Evolutionary conservation across 768 basidiomycete species (phyloP), one percentile per base, ranked within the genome.

Genomic region (Calocera viscosa): DNA sequence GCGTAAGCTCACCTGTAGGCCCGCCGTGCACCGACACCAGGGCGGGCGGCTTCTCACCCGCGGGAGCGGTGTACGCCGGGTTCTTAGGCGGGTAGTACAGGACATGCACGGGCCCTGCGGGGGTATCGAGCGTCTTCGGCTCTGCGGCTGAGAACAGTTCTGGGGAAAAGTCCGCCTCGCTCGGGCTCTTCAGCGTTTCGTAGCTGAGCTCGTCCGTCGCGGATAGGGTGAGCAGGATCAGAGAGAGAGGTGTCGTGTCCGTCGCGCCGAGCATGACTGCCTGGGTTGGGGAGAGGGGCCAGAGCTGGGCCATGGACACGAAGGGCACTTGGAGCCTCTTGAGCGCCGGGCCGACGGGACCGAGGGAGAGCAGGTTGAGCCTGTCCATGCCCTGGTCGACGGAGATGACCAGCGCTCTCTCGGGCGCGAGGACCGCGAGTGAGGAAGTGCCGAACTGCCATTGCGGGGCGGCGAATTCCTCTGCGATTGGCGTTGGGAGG

Each of bases 1-100:
- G 63, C n/a, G 66, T 16, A 33, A 34, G 67, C 78, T 65, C 70
- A 88, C 88, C 71, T 0, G 88, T 90, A 0, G 91, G 90, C 0
- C 90, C 90, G 0, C 90, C 90, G 68, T 91, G 90, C 2, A 82
- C 80, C 38, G 79, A 70, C 14, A 89, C 76, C 8, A 90, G 78
- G 66, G 83, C 84, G 10, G 90, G 90, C 0, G 90, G 90, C 64
- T 78, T 80, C 74, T 88, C 86, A 2, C 78, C 81, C 0, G 74
- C 70, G 47, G 74, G 82, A 2, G 80, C 76, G 0, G 74, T 71
- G 69, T 85, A 90, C 0, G 77, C 72, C 0, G 86, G 85, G 71
- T 90, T 90, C 64, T 77, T 80, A 0, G 90, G 90, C 0, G 83
- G 78, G 70, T 87, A 88, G 72, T 81, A 88, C 28, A 89, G 78